Conservation (phyloP, 345 rosid species). For the Rhodamnia rubescens region DNA sequence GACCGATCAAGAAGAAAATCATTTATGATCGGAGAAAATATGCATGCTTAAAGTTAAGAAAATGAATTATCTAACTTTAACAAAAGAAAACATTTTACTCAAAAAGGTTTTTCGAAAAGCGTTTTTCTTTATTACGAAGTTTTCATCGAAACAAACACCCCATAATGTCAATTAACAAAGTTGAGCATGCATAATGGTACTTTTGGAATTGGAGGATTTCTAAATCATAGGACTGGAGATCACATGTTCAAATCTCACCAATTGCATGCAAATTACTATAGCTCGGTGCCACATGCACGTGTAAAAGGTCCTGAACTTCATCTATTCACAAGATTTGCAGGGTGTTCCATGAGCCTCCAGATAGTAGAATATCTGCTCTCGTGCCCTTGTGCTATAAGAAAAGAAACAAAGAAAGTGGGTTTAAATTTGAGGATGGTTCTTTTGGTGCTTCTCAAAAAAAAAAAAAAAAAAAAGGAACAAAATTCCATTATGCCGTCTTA, state of each 20-base stretch:
- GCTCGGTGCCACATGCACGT: not conserved
- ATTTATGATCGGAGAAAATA: not conserved
- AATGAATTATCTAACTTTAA: not conserved
- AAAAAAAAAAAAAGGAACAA: not conserved
- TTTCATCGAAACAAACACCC: not conserved
- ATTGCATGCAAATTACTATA: too few relatives aligned
- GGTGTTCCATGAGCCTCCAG: fast-evolving
- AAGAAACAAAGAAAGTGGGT: not conserved
- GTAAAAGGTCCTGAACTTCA: fast-evolving
- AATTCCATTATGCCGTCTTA: not conserved
- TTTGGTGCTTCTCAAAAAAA: not conserved
- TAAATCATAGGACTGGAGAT: not conserved
- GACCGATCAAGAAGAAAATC: not conserved
- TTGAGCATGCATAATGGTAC: not conserved
- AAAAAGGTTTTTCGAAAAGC: not conserved
- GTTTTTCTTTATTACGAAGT: not conserved
- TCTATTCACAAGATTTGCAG: not conserved
- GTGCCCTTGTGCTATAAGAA: not conserved
- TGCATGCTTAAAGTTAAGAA: too few relatives aligned
- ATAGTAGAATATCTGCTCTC: not conserved
- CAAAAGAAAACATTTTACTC: not conserved
- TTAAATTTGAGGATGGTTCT: not conserved
- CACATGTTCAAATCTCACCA: not conserved
- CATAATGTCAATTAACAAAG: not conserved
- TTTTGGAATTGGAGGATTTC: not conserved